A percentile compares a stretch with the other conserved stretches of the same genome.
These are phyloP conservation scores for Beauveria caledonica DNA, from an alignment of 2,329 filamentous ascomycete genomes.

Conservation along the genomic window DNA sequence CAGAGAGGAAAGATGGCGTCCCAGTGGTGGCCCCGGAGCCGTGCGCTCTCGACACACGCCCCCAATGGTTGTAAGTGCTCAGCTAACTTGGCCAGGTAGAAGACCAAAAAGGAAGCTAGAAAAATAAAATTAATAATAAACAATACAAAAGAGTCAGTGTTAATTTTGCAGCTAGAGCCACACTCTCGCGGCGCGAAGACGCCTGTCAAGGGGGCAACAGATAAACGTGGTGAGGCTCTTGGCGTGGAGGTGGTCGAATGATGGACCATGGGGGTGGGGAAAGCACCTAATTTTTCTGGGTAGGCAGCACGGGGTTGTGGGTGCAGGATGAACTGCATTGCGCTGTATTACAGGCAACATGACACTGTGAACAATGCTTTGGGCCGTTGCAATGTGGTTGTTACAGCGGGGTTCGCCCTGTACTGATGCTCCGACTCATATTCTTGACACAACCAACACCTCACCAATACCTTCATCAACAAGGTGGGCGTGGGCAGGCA, in stretches of 20 bases:
- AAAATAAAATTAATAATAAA: neutral
- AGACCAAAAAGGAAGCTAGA: neutral
- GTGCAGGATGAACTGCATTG: neutral
- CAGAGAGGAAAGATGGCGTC: neutral
- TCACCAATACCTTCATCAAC: no score
- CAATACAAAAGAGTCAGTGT: neutral
- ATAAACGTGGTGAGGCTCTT: constrained; percentile 7
- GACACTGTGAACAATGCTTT: neutral
- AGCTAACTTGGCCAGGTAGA: neutral
- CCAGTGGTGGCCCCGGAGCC: no score
- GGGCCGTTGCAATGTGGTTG: neutral
- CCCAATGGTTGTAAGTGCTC: neutral
- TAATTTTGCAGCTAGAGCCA: neutral
- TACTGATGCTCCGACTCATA: neutral
- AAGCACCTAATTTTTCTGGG: no score
- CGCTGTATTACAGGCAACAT: neutral
- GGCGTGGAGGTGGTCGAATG: constrained; percentile 1
- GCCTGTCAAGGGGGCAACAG: constrained; percentile 1
- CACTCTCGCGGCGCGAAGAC: neutral
- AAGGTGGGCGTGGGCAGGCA: no score
- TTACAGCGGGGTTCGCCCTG: neutral
- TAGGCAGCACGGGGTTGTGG: neutral
- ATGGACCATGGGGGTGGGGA: neutral
- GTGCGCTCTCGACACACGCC: neutral
- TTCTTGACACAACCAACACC: no score